Percentiles rank a stretch among this genome's conserved stretches.
These are phyloP conservation scores for Sclerotinia subarctica DNA, from an alignment of 2,329 filamentous ascomycete species.

Conservation along the genomic window DNA sequence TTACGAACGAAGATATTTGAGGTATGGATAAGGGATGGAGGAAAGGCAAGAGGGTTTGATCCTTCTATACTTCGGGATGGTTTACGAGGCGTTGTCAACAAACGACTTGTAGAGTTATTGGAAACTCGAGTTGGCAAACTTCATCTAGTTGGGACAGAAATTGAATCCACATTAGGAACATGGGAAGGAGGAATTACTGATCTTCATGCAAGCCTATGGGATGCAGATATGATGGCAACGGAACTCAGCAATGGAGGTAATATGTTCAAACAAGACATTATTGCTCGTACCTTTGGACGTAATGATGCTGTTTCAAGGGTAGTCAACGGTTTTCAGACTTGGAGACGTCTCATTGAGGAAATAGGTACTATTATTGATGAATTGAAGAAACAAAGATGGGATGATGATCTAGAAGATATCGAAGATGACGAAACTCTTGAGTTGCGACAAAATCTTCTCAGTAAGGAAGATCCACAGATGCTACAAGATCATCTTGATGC, in stretches of 20 bases:
- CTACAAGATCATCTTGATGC: conserved; percentile 58
- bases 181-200: conserved; percentile 57
- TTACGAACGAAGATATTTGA: conserved; percentile 68
- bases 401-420: conserved; percentile 67
- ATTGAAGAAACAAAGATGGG: conserved; percentile 68
- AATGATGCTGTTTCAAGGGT: conserved; percentile 63
- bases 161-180: conserved; percentile 57
- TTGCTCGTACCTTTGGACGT: conserved; percentile 68
- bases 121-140: conserved; percentile 62
- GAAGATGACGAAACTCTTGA: conserved; percentile 72
- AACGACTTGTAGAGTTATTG: conserved; percentile 61
- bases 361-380: conserved; percentile 61
- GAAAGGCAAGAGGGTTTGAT: conserved; percentile 63
- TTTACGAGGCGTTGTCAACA: conserved; percentile 66
- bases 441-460: conserved; percentile 62
- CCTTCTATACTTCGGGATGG: conserved; percentile 65
- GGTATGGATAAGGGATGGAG: conserved; percentile 70
- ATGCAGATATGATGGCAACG: conserved; percentile 57
- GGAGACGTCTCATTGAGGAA: conserved; percentile 70
- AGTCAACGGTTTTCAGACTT: conserved; percentile 63
- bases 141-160: conserved; percentile 60
- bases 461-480: conserved; percentile 65
- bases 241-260: conserved; percentile 64
- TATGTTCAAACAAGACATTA: conserved; percentile 65
- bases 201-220: conserved; percentile 62